These are phyloP conservation scores for Aspergillus niger DNA, from an alignment of 2,329 filamentous ascomycete genomes.

Conservation along the genomic window DNA sequence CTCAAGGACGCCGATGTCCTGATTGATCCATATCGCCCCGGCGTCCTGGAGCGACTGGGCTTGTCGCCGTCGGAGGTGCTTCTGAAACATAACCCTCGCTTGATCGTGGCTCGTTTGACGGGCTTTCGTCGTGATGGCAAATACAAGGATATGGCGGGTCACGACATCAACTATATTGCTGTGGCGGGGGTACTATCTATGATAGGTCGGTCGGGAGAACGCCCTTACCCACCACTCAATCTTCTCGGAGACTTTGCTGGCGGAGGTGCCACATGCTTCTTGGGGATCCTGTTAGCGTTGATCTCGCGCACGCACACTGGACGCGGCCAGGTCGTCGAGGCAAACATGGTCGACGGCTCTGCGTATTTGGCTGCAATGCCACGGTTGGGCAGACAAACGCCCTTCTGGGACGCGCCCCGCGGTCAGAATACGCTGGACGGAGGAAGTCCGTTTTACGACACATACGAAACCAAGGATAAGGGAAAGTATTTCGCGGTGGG, in stretches of 20 bases:
- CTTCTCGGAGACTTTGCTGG: constrained; percentile 89
- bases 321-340: constrained; percentile 84
- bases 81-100: constrained; percentile 66
- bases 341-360: constrained; percentile 93
- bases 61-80: constrained; percentile 70
- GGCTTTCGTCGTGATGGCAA: constrained; percentile 86
- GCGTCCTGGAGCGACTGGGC: constrained; percentile 81
- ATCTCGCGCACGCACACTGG: constrained; percentile 65
- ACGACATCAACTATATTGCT: constrained; percentile 96
- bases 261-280: constrained; percentile 77
- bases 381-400: constrained; percentile 65
- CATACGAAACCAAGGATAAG: constrained; percentile 77
- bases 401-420: constrained; percentile 63
- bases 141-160: constrained; percentile 85
- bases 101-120: constrained; percentile 84
- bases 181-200: constrained; percentile 77
- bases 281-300: constrained; percentile 80
- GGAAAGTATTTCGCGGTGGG: constrained; percentile 82
- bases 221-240: constrained; percentile 78
- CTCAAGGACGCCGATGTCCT: constrained; percentile 69
- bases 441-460: constrained; percentile 85
- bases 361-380: constrained; percentile 78
- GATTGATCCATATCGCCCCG: constrained; percentile 91
- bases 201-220: constrained; percentile 69
- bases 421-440: constrained; percentile 81